Conservation (phyloP, 2,329 filamentous ascomycete genomes). For the Epichloe hybrida region DNA sequence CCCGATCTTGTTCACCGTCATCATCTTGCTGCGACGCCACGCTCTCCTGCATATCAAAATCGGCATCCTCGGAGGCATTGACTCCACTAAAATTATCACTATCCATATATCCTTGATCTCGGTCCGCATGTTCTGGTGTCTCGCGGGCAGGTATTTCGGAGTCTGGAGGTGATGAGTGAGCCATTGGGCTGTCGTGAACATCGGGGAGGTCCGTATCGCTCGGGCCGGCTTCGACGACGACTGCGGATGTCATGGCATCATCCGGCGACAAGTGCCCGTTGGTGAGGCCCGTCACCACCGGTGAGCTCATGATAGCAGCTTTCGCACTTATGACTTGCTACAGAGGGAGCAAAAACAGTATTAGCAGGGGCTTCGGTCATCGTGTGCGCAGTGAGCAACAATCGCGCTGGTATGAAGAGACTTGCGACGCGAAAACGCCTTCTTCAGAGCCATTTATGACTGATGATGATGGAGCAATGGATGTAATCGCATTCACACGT, state of each 20-base stretch:
- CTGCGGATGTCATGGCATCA: constrained; percentile 27
- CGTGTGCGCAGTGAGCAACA: constrained; percentile 7
- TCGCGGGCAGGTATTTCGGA: constrained; percentile 29
- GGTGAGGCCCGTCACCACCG: constrained; percentile 45
- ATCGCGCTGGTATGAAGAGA: constrained; percentile 11
- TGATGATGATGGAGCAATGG: constrained; percentile 19
- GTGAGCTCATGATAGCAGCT: constrained; percentile 50
- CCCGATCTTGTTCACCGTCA: constrained; percentile 38
- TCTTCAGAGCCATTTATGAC: constrained; percentile 7
- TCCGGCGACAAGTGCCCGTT: constrained; percentile 53
- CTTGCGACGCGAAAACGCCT: constrained; percentile 17
- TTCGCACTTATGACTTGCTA: constrained; percentile 44
- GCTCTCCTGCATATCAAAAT: constrained; percentile 63
- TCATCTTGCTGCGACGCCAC: constrained; percentile 31
- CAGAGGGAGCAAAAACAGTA: constrained; percentile 20
- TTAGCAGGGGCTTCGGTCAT: constrained; percentile 17
- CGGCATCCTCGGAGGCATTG: constrained; percentile 52
- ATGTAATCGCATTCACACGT: constrained; percentile 30
- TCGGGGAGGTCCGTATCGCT: constrained; percentile 66
- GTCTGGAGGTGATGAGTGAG: constrained; percentile 28
- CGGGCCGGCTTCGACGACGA: constrained; percentile 21
- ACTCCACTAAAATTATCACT: constrained; percentile 35
- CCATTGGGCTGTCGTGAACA: constrained; percentile 43
- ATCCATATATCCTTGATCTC: constrained; percentile 29
- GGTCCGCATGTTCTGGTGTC: constrained; percentile 25